A percentile compares a stretch with the other conserved stretches of the same genome.
Conservation (phyloP, 345 rosid species). For the Brassica napus region DNA sequence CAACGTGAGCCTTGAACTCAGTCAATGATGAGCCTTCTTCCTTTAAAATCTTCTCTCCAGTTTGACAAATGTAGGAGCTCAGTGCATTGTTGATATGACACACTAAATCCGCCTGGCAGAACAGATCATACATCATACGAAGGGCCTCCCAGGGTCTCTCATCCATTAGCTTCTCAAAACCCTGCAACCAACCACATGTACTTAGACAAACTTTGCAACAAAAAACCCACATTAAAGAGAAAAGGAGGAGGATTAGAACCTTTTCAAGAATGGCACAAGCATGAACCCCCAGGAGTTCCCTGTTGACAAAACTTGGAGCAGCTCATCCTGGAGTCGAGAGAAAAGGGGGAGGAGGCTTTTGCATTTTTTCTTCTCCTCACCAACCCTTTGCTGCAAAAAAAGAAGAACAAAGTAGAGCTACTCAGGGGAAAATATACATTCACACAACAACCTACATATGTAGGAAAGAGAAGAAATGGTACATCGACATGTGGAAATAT, state of each 20-base stretch:
- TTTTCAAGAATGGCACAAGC: background rate
- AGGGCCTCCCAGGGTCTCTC: background rate
- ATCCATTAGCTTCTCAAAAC: background rate
- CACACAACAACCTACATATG: background rate
- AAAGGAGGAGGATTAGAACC: background rate
- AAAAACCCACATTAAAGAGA: background rate
- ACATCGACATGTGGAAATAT: background rate
- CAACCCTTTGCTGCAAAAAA: background rate
- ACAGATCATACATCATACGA: background rate
- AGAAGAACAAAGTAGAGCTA: background rate
- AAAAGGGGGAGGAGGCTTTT: background rate
- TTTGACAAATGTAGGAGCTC: background rate
- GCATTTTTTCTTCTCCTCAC: background rate
- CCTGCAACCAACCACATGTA: background rate
- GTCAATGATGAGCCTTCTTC: background rate
- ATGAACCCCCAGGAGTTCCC: background rate
- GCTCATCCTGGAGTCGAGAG: background rate
- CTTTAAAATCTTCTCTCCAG: background rate
- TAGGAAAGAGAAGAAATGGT: background rate
- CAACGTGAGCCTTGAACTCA: background rate
- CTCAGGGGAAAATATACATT: background rate
- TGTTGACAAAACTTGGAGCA: background rate
- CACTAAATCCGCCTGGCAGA: background rate
- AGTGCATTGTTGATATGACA: background rate
- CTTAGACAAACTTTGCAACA: background rate